Percentiles rank a stretch among this genome's conserved stretches.
phyloP scores from a whole-genome alignment of 129 eudicot genomes.

The Logfia minima region DNA sequence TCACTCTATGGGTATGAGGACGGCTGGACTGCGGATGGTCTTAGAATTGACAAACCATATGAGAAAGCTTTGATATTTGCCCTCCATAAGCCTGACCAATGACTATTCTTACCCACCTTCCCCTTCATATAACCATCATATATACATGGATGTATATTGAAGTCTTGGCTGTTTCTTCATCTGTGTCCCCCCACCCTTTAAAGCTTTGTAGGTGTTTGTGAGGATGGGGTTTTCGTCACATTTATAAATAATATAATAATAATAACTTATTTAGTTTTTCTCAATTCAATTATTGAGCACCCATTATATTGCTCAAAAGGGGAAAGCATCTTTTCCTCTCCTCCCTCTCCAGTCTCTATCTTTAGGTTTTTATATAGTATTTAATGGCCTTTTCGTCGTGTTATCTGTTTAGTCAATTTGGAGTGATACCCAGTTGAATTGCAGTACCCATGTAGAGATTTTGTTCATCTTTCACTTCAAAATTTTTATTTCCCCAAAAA shows the following conservation, averaged over 20 bases:
- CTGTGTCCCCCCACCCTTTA: background rate
- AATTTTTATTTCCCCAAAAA: background rate
- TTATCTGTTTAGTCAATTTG: constrained; percentile 19
- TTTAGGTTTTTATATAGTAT: constrained; percentile 18
- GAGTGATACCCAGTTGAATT: constrained; percentile 15
- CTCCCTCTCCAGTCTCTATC: constrained; percentile 15
- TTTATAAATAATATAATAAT: background rate
- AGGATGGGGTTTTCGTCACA: constrained; percentile 35
- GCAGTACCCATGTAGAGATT: constrained; percentile 28
- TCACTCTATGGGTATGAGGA: no score
- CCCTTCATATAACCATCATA: constrained; percentile 16
- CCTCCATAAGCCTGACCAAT: constrained; percentile 28
- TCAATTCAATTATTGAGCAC: constrained; percentile 32
- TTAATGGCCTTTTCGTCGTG: background rate
- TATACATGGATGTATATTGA: background rate
- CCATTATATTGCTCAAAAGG: constrained; percentile 27
- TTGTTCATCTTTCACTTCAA: constrained; percentile 19
- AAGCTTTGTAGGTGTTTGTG: constrained; percentile 17
- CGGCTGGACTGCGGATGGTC: no score
- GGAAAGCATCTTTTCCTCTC: constrained; percentile 39
- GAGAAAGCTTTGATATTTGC: constrained; percentile 26
- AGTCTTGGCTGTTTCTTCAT: constrained; percentile 13
- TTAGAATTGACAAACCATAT: constrained; percentile 23
- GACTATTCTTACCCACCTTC: constrained; percentile 20
- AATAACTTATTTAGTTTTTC: background rate